Base-by-base conservation (phyloP, 2,329 filamentous ascomycete genomes). In the Aschersonia sp. region DNA sequence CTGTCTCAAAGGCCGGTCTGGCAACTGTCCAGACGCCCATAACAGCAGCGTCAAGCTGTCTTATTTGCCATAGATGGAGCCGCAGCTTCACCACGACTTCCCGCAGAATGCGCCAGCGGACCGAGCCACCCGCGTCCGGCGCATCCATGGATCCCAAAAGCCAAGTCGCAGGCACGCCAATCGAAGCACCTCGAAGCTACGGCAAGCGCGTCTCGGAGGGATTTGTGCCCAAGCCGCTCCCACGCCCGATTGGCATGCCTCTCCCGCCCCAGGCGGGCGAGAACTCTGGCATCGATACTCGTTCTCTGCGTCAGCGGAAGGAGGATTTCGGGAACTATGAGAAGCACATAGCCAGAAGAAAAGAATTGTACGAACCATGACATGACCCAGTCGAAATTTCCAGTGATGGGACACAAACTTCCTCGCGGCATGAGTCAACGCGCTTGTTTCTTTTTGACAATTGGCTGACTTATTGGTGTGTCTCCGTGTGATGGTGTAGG, bases 311-410 rank as follows among this genome's bases (percentile, higher is more conserved):
- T 51, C 73, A 95, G 65, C 78, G 79, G 45, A 75, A 81, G 41
- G 79, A 86, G 53, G 88, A 95, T 60, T 87, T 94, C 60, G 79
- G 86, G 53, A 73, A 92, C 65, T 89, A 86, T 59, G 83, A 92
- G 50, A 89, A 87, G 63, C 89, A 97, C 61, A 66, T 96, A 6
- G 72, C 77, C 53, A 77, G 81, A 54, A 78, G 90, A 53, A 76
- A 85, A 56, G 73, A 87, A 60, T 71, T 97, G 84, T 88, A 73
- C n/a, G 45, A 22, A 22, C 22, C 8, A n/a, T 14, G 6, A 39
- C 5, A 37, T 12, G 35, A 37, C 8, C 8, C 35, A 22, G 35
- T 37, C 35, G 35, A 8, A 37, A 37, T 8, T 2, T 37, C 12
- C 35, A 8, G 8, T 12, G 35, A 12, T 37, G 35, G 8, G 12